Base-by-base conservation (phyloP, 1,284 basidiomycete genomes). In the Cutaneotrichosporon sp. region DNA sequence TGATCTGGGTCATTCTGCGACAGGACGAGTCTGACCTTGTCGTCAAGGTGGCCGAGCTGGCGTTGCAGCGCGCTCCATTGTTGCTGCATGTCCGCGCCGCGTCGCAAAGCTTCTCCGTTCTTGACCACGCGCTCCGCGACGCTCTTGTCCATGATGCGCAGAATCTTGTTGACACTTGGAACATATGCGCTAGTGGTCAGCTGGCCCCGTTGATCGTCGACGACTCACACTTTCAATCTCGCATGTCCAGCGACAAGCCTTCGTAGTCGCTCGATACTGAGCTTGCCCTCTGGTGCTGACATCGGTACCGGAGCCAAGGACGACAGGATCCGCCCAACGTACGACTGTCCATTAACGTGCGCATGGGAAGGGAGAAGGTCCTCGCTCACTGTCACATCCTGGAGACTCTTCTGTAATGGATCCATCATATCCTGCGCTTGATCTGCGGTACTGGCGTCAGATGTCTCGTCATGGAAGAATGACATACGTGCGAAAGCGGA, bases 351-450 rank as follows among this genome's bases (percentile, higher is more conserved):
- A 5, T 50, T 42, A 58, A 49, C 50, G 49, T 32, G 18, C 1
- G 5, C 18, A 46, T 8, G 16, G 30, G 8, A 7, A 32, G 14
- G 14, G 18, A 30, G 8, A 34, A 34, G 14, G 30, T 6, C 14
- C 30, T n/a, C n/a, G 65, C 72, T 62, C 22, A 76, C 76, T 16
- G 64, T 64, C 36, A 73, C 72, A 16, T 73, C 74, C 11, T 36
- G 53, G 47, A 74, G 52, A 50, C 72, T 76, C 77, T 93, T 96
- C 82, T 97, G 91, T 68, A 98, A 80, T 73, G 91, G 92, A 32
- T 88, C 87, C 92, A 98, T 95, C 93, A 98, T 96, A 32, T 90
- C 91, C 74, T 95, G 90, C 38, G 93, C 93, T 79, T 97, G 94
- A 67, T 91, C 88, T 14, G 76, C 77, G 0, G 78, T 73, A 4